Base-by-base conservation (phyloP, 371 early-diverging fungal genomes). In the Smittium mucronatum region DNA sequence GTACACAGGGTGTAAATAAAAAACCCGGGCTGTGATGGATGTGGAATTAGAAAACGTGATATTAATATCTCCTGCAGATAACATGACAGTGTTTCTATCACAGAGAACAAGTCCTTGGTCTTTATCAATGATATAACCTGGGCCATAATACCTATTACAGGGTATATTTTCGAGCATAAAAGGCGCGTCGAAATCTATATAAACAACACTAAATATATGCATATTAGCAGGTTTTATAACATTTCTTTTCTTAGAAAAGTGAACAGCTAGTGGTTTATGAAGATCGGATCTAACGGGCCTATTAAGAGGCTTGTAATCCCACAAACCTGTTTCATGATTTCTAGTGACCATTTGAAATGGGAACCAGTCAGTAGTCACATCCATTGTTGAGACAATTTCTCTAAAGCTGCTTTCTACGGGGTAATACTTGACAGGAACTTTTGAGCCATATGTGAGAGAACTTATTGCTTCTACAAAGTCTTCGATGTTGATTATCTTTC, bases 401-500 rank as follows among this genome's bases (percentile, higher is more conserved):
- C 86, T 85, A 77, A 89, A 85, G 11, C 86, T 81, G 34, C 81
- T 78, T 31, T 80, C 81, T 16, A 90, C 73, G 1, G 84, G 75
- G 70, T 89, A 93, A 77, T 84, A 92, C 17, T 87, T 83, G 58
- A 94, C 81, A 0, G 94, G 90, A 94, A 94, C 85, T 25, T 88
- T 83, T 21, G 80, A 82, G 16, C 91, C 86, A 70, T 93, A 91
- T 16, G 86, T 86, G 29, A 95, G 77, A 0, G 67, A 70, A 21
- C 82, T 74, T 60, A 92, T 71, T 0, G 85, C 90, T 0, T 73
- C 73, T 28, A 90, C 80, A 75, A 95, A 92, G 30, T 85, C 86
- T 63, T 92, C 91, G 58, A 95, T 75, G 34, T 84, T 84, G 1
- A 84, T 87, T 0, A 91, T 88, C 1, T 85, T 87, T 32, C 81